Evolutionary conservation across 2,329 filamentous ascomycete species (phyloP).

Genomic region (Nigrospora osmanthi): DNA sequence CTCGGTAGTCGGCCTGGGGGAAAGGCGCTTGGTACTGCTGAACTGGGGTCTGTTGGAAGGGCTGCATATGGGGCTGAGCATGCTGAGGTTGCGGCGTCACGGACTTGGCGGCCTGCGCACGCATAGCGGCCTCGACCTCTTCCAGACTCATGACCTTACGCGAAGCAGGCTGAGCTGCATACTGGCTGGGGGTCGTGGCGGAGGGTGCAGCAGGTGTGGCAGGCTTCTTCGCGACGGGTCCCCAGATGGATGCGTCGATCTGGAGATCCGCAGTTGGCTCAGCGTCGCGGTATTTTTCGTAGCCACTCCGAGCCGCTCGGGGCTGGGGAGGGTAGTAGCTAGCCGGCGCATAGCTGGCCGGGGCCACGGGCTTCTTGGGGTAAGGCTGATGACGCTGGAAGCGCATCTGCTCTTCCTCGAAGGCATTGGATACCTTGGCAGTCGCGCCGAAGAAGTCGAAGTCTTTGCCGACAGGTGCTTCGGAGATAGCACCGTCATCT

Average conservation of each 20-base stretch:
- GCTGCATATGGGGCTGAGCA: slow-evolving; percentile 20
- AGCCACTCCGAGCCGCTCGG: slow-evolving; percentile 69
- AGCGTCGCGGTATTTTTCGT: slow-evolving; percentile 82
- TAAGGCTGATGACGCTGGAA: slow-evolving; percentile 68
- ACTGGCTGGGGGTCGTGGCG: neutral
- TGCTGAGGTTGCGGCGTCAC: slow-evolving; percentile 24
- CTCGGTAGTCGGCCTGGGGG: slow-evolving; percentile 11
- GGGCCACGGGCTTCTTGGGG: slow-evolving; percentile 29
- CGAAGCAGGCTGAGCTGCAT: slow-evolving; percentile 14
- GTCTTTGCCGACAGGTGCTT: slow-evolving; percentile 68
- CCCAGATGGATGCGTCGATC: slow-evolving; percentile 91
- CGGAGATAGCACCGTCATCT: slow-evolving; percentile 31
- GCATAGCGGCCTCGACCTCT: slow-evolving; percentile 92
- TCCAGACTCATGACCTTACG: slow-evolving; percentile 92
- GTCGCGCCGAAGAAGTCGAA: slow-evolving; percentile 97
- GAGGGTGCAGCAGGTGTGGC: slow-evolving; percentile 4
- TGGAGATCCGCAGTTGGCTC: slow-evolving; percentile 84
- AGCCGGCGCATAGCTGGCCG: slow-evolving; percentile 24
- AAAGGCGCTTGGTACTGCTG: too few species aligned
- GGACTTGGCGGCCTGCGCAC: slow-evolving; percentile 44
- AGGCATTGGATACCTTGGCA: slow-evolving; percentile 74
- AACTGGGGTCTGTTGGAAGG: neutral
- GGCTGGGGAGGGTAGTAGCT: slow-evolving; percentile 26
- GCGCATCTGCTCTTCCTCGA: slow-evolving; percentile 85
- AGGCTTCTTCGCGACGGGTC: slow-evolving; percentile 57